Evolutionary conservation across 306 rosid species (phyloP), one percentile per base, ranked within the genome.

Genomic region (Prunus padus): DNA sequence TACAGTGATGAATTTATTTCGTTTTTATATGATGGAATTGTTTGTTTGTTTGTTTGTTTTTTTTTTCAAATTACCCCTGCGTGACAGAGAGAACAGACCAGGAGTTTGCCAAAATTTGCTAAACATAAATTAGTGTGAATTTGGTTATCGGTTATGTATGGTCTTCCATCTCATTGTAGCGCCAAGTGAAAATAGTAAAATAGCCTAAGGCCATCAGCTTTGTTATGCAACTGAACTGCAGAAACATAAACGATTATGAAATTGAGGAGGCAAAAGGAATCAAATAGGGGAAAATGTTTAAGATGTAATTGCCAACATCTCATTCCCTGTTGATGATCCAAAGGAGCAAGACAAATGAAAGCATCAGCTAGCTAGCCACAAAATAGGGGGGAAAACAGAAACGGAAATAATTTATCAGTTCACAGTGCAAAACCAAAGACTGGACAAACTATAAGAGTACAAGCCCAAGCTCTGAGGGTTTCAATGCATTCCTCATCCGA

Each of bases 381-480:
- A 56, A 37, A 72, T 33, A 62, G 50, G 44, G 56, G 9, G 33
- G 9, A 45, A 62, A 3, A 19, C 18, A 23, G 40, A 50, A 56
- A 62, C 65, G 8, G 51, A 51, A 14, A 64, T 64, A 31, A 46
- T 63, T 22, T 65, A 46, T 67, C 64, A 76, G 63, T 23, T 62
- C 22, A 2, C 16, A 67, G 22, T 28, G 80, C 55, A 74, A 76
- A 83, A 59, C 77, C 62, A 51, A 37, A 49, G 79, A 78, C 44
- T 63, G 76, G 68, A 72, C 25, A 71, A 65, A 65, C 86, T 89
- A 91, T 77, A 91, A 83, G 31, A 88, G 88, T 54, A 88, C 92
- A 69, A 88, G 87, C 47, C 92, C 92, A 28, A 88, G 88, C 78
- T 84, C 97, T 11, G 89, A 73, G 10, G 97, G 89, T 73, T 83